phyloP scores from a whole-genome alignment of 257 asterid genomes.

The Solanum lignicaule region DNA sequence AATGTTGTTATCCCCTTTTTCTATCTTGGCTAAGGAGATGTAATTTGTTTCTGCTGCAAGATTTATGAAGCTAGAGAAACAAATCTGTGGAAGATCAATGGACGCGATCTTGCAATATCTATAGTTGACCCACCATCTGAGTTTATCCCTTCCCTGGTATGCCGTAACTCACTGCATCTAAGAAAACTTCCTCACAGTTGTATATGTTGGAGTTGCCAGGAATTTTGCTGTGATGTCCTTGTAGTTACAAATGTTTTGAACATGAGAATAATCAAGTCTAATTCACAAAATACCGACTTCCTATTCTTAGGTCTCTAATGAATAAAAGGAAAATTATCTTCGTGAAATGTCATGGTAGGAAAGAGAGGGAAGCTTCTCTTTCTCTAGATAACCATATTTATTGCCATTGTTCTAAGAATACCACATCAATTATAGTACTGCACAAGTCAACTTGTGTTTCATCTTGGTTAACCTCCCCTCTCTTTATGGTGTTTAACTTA shows the following conservation, averaged over 20 bases:
- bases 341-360: background rate
- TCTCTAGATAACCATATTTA: background rate
- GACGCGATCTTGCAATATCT: conserved; percentile 21
- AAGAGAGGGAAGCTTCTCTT: background rate
- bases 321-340: background rate
- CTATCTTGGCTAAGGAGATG: background rate
- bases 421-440: background rate
- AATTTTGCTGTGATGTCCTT: background rate
- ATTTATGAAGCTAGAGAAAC: conserved; percentile 26
- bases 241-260: background rate
- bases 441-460: background rate
- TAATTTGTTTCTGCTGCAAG: conserved; percentile 8
- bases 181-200: background rate
- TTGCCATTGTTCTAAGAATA: background rate
- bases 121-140: conserved; percentile 15
- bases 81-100: conserved; percentile 13
- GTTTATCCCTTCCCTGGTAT: conserved; percentile 27
- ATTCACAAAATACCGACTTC: background rate
- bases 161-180: background rate
- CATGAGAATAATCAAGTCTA: background rate
- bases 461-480: background rate
- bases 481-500: background rate
- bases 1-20: background rate
- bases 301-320: background rate
- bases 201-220: background rate